Conservation (phyloP, 2,329 filamentous ascomycete species). For the Hypoxylon sp. region DNA sequence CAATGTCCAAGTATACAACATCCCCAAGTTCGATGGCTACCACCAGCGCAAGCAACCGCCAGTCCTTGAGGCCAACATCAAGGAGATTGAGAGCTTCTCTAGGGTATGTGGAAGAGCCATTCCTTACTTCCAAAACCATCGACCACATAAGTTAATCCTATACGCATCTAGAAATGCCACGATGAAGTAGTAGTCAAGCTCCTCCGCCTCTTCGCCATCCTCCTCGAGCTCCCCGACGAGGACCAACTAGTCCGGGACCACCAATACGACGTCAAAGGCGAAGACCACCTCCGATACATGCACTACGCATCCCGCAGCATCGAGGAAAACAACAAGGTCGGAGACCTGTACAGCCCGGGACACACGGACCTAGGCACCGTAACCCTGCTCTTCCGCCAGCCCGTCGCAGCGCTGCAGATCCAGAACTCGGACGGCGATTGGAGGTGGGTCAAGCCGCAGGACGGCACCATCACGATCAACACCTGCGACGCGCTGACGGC, state of each 20-base stretch:
- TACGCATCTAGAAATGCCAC: conserved; percentile 48
- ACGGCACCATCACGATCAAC: conserved; percentile 59
- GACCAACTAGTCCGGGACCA: conserved; percentile 64
- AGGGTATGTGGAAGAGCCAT: conserved; percentile 37
- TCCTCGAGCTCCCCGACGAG: conserved; percentile 65
- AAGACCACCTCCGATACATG: conserved; percentile 72
- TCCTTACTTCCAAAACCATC: too few species aligned
- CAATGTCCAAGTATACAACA: conserved; percentile 68
- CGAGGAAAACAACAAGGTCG: conserved; percentile 54
- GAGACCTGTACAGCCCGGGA: conserved; percentile 53
- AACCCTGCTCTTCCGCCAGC: conserved; percentile 64
- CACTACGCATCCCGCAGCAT: conserved; percentile 51
- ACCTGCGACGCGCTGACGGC: conserved; percentile 56
- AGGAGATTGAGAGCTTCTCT: conserved; percentile 65
- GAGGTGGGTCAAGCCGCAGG: conserved; percentile 56
- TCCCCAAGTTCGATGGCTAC: conserved; percentile 63
- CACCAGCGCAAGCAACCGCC: conserved; percentile 53
- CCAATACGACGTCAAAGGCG: conserved; percentile 64
- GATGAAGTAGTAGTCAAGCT: conserved; percentile 65
- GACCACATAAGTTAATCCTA: background rate
- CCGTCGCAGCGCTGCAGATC: conserved; percentile 62
- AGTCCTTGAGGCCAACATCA: conserved; percentile 57
- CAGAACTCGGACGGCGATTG: conserved; percentile 53
- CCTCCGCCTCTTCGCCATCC: conserved; percentile 66
- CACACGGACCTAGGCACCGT: conserved; percentile 64